Conservation (phyloP, 1,139 yeast genomes). For the Hyphopichia fennica region DNA sequence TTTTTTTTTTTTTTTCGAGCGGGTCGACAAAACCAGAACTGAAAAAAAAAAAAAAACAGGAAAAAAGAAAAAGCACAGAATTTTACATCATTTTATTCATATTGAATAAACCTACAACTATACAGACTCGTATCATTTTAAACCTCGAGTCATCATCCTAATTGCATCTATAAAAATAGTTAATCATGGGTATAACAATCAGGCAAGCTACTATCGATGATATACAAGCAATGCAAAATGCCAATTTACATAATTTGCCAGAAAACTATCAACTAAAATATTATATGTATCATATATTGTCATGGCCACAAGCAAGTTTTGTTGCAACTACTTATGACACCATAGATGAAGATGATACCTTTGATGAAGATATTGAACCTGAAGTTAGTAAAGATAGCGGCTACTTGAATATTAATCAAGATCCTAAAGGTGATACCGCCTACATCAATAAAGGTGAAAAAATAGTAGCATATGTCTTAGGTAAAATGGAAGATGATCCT, state of each 20-base stretch:
- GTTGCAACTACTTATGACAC: conserved; percentile 79
- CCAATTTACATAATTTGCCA: conserved; percentile 88
- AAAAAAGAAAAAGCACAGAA: neutral
- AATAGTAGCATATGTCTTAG: conserved; percentile 90
- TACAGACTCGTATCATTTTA: neutral
- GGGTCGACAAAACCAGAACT: no score
- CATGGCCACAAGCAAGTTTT: conserved; percentile 98
- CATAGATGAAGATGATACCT: conserved; percentile 31
- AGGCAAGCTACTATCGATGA: conserved; percentile 87
- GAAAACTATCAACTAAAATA: conserved; percentile 92
- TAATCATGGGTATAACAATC: conserved; percentile 75
- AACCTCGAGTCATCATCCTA: neutral
- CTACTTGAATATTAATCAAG: conserved; percentile 21
- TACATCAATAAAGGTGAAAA: conserved; percentile 70
- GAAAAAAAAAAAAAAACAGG: neutral
- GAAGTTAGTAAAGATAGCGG: conserved; percentile 24
- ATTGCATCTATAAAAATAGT: no score
- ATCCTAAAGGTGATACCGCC: conserved; percentile 53
- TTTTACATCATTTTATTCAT: neutral
- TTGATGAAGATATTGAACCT: conserved; percentile 31
- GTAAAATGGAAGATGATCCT: conserved; percentile 96
- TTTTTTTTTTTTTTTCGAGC: no score
- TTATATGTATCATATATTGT: conserved; percentile 86
- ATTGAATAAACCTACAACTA: neutral
- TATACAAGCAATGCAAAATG: conserved; percentile 94